Evolutionary conservation across 108 stramenopile species (phyloP).

Genomic region (Bacterosira constricta): DNA sequence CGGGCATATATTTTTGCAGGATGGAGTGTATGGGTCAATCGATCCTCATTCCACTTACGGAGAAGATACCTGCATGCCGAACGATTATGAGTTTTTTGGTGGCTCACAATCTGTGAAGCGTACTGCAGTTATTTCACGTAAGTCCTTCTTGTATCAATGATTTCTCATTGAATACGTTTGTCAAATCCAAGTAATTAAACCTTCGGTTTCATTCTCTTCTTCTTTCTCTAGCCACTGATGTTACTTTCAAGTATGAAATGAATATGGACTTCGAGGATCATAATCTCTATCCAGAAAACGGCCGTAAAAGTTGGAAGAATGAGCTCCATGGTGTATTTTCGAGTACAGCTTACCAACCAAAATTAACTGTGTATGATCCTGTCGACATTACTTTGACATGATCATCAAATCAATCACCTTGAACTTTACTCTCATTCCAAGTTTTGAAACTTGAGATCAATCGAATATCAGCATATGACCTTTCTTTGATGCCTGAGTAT

Average conservation of each 20-base stretch:
- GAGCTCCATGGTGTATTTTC: constrained; percentile 52
- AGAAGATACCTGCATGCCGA: constrained; percentile 42
- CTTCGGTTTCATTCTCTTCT: too few species aligned
- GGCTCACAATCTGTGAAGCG: constrained; percentile 62
- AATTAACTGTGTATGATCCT: constrained; percentile 55
- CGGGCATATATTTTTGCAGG: constrained; percentile 65
- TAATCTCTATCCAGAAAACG: constrained; percentile 27
- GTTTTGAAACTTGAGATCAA: background rate
- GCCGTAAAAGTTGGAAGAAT: constrained; percentile 40
- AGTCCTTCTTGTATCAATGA: background rate
- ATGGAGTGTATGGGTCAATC: constrained; percentile 49
- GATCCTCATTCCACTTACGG: constrained; percentile 26
- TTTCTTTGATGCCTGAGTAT: too few species aligned
- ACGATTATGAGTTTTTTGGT: constrained; percentile 62
- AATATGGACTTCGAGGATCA: constrained; percentile 30
- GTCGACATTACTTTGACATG: constrained; percentile 33
- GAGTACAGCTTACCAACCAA: constrained; percentile 50
- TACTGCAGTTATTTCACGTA: constrained; percentile 44
- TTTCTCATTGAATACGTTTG: background rate
- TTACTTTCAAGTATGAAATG: constrained; percentile 56
- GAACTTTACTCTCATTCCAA: background rate
- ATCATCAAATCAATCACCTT: background rate
- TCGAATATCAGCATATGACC: background rate
- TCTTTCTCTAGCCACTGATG: constrained; percentile 37
- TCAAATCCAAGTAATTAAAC: too few species aligned